Evolutionary conservation across 768 basidiomycete genomes (phyloP).

Genomic region (Phylloporus sp.): DNA sequence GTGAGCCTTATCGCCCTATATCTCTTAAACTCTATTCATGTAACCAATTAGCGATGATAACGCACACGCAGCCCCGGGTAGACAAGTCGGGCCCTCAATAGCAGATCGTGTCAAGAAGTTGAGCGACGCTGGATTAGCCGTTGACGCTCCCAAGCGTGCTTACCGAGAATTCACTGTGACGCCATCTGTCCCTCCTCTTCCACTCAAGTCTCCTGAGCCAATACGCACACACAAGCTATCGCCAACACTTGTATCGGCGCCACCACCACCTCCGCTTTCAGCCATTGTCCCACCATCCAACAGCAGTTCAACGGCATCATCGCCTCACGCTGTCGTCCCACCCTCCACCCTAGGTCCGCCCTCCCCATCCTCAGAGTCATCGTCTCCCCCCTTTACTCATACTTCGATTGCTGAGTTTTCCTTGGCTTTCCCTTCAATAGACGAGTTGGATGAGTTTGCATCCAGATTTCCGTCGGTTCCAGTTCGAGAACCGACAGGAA

Average conservation of each 20-base stretch:
- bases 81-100: conserved; percentile 61
- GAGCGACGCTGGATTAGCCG: conserved; percentile 65
- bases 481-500: conserved; percentile 37
- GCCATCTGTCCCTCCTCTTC: conserved; percentile 28
- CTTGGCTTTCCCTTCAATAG: conserved; percentile 71
- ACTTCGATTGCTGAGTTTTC: conserved; percentile 54
- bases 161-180: conserved; percentile 49
- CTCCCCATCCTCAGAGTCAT: conserved; percentile 70
- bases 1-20: conserved; percentile 20
- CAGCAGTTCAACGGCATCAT: conserved; percentile 35
- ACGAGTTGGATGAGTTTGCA: conserved; percentile 61
- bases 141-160: conserved; percentile 52
- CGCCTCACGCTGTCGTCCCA: conserved; percentile 65
- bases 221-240: conserved; percentile 39
- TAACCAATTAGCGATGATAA: conserved; percentile 10
- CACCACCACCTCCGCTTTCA: conserved; percentile 18
- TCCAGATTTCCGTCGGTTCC: conserved; percentile 50
- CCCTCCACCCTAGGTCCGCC: conserved; percentile 72
- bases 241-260: conserved; percentile 30
- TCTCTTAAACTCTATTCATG: conserved; percentile 10
- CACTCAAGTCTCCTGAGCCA: conserved; percentile 30
- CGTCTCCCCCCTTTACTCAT: conserved; percentile 47
- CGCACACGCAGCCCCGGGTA: conserved; percentile 34
- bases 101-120: conserved; percentile 78
- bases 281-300: conserved; percentile 19